These are phyloP conservation scores for Syzygium oleosum DNA, from an alignment of 345 rosid genomes.

Conservation along the genomic window DNA sequence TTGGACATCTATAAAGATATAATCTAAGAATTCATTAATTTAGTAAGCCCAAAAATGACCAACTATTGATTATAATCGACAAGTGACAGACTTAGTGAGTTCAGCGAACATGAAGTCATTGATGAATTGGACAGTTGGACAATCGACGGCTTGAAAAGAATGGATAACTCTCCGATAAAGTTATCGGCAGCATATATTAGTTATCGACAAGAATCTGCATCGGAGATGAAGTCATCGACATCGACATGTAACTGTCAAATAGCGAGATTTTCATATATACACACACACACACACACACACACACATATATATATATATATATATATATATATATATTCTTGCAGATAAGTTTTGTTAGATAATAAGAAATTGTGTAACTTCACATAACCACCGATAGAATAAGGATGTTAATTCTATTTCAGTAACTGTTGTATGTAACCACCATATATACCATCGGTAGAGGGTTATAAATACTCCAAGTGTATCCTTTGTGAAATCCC, in stretches of 20 bases:
- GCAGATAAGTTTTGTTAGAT: not conserved
- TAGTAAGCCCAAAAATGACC: not conserved
- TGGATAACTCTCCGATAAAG: not conserved
- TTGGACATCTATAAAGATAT: not conserved
- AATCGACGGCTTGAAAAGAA: not conserved
- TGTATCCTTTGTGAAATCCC: not conserved
- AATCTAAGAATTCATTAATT: not conserved
- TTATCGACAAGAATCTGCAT: accelerated
- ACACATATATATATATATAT: too few relatives aligned
- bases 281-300: too few relatives aligned
- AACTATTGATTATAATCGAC: not conserved
- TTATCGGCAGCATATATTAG: accelerated
- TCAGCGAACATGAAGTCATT: not conserved
- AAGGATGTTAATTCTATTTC: not conserved
- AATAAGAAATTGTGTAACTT: not conserved
- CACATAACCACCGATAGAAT: not conserved
- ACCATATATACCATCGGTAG: not conserved
- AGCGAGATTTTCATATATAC: not conserved
- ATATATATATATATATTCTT: accelerated
- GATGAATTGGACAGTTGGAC: not conserved
- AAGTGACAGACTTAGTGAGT: not conserved
- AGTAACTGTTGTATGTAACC: not conserved
- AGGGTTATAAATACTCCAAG: not conserved
- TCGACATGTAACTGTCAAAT: not conserved
- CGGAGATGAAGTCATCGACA: not conserved